Evolutionary conservation across 2,329 filamentous ascomycete species (phyloP), one percentile per base, ranked within the genome.

Genomic region (Cladobotryum protrusum): DNA sequence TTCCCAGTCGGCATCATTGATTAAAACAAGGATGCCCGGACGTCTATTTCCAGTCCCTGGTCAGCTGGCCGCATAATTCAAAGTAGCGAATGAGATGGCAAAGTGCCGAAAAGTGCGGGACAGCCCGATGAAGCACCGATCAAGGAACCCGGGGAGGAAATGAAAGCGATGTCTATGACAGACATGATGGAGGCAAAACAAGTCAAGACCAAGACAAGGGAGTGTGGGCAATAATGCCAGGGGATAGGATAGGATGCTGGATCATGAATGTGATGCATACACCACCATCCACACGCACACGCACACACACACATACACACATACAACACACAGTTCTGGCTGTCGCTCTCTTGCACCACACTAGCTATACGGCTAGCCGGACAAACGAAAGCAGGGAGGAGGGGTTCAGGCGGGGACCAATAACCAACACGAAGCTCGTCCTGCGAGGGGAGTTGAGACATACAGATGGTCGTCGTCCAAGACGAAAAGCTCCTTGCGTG

Each of bases 1-100:
- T 68, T 97, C 93, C 93, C 93, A 99, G 67, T 99, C 93, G 20
- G 90, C 89, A 61, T 99, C 93, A 65, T 99, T 99, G 68, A 99
- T 95, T 50, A 99, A 77, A 24, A 96, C 92, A 40, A 99, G 80
- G 66, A 99, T 96, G 3, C 93, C 93, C 5, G 93, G 93, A 47
- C 93, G 90, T 53, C 92, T 97, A 59, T 53, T 17, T 42, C 6
- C 18, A 13, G n/a, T 42, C 13, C 39, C 35, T n/a, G 36, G 45
- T 47, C 37, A 33, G 46, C 50, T 17, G 13, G 7, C 39, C 18
- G 18, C 15, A 13, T 18, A 13, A 9, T 40, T 42, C 35, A 37
- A 20, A 39, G 24, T 17, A 37, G 19, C 39, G n/a, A 33, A 18
- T 40, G 47, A 48, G 20, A 20, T 42, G 37, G 33, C 18, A 19